phyloP scores from a whole-genome alignment of 495 filamentous ascomycete genomes.

The Articulospora tetracladia region DNA sequence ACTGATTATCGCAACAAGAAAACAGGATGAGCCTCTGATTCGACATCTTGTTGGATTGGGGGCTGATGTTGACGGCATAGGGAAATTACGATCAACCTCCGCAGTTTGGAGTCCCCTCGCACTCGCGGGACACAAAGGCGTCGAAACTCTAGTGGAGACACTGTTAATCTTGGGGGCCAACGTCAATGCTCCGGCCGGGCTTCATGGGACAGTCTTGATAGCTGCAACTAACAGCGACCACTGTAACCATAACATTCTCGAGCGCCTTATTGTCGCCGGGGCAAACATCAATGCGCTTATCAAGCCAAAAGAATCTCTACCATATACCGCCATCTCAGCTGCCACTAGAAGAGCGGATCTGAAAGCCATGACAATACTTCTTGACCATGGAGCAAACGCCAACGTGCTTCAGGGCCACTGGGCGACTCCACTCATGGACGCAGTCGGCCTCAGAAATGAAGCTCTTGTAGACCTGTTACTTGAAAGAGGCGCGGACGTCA shows the following conservation, averaged over 20 bases:
- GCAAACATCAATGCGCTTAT: neutral
- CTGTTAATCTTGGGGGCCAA: neutral
- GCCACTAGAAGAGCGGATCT: neutral
- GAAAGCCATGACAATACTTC: neutral
- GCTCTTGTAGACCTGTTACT: neutral
- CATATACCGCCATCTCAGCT: neutral
- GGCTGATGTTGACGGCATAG: neutral
- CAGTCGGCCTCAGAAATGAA: neutral
- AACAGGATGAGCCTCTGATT: neutral
- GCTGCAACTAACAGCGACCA: neutral
- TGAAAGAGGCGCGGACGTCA: neutral
- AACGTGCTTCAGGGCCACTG: neutral
- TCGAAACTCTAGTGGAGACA: neutral
- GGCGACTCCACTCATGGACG: neutral
- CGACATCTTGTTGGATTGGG: neutral
- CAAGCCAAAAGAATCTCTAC: neutral
- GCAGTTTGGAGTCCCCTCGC: neutral
- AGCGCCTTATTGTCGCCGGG: neutral
- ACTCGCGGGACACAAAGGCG: neutral
- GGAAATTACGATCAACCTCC: neutral
- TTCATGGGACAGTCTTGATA: neutral
- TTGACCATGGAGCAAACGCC: neutral
- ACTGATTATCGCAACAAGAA: neutral
- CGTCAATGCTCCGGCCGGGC: neutral
- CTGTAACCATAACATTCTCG: neutral